These are phyloP conservation scores for Russula sp. DNA, from an alignment of 768 basidiomycete genomes.

Conservation along the genomic window DNA sequence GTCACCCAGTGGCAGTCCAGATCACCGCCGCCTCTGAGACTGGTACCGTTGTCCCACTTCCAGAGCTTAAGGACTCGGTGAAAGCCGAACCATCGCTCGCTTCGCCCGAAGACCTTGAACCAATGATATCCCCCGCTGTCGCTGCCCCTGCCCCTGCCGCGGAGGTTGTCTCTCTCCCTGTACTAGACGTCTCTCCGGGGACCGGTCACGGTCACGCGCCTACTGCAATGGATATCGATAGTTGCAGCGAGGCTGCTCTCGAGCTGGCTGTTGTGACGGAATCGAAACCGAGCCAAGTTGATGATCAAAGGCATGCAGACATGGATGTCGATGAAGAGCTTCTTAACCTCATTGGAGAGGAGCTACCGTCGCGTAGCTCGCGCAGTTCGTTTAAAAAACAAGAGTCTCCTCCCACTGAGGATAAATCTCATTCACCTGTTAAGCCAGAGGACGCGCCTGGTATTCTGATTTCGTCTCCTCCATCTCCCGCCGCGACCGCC, in stretches of 20 bases:
- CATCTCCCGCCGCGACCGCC: slow-evolving; percentile 14
- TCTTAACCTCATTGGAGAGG: slow-evolving; percentile 58
- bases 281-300: background rate
- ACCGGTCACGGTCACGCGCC: background rate
- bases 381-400: slow-evolving; percentile 18
- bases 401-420: background rate
- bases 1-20: background rate
- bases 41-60: background rate
- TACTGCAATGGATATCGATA: background rate
- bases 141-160: background rate
- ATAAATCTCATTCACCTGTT: background rate
- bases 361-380: slow-evolving; percentile 13
- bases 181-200: background rate
- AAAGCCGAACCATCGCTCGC: background rate
- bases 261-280: slow-evolving; percentile 1
- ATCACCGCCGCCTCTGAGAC: background rate
- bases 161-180: background rate
- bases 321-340: slow-evolving; percentile 61
- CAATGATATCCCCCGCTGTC: background rate
- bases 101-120: background rate
- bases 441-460: slow-evolving; percentile 4
- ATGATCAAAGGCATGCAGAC: slow-evolving; percentile 34
- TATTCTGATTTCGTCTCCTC: slow-evolving; percentile 16
- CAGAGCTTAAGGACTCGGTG: background rate
- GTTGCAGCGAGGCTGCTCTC: background rate